These are phyloP conservation scores for Strobilomyces echinocephalus DNA, from an alignment of 768 basidiomycete genomes.

Conservation along the genomic window DNA sequence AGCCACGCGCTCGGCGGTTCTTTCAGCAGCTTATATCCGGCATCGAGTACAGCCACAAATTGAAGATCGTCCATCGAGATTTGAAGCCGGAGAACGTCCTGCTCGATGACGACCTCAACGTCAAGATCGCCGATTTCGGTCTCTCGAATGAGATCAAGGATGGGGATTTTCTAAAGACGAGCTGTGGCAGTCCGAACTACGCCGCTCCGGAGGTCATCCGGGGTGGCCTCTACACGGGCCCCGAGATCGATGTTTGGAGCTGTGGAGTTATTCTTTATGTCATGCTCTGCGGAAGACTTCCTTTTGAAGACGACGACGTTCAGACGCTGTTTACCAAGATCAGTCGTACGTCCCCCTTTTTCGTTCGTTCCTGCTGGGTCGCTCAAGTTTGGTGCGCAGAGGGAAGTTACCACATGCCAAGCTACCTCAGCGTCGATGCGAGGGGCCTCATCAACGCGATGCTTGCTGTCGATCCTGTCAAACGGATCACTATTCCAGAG, in stretches of 20 bases:
- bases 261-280: constrained; percentile 99
- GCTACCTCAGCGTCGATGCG: constrained; percentile 75
- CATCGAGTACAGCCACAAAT: constrained; percentile 92
- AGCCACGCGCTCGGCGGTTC: constrained; percentile 83
- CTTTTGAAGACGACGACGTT: constrained; percentile 97
- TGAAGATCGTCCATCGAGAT: constrained; percentile 97
- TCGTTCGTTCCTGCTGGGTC: no score
- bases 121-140: constrained; percentile 99
- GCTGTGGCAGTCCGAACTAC: constrained; percentile 97
- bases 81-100: constrained; percentile 96
- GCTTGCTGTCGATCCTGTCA: constrained; percentile 92
- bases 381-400: constrained; percentile 40
- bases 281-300: constrained; percentile 91
- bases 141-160: constrained; percentile 94
- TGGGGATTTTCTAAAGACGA: constrained; percentile 94
- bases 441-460: constrained; percentile 77
- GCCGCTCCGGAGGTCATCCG: constrained; percentile 97
- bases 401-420: constrained; percentile 82
- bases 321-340: constrained; percentile 92
- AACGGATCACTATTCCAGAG: constrained; percentile 89
- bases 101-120: constrained; percentile 76
- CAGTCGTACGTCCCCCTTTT: constrained; percentile 51
- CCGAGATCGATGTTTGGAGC: constrained; percentile 99
- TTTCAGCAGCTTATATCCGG: constrained; percentile 97
- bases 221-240: constrained; percentile 92